A percentile compares a stretch with the other conserved stretches of the same genome.
phyloP scores from a whole-genome alignment of 305 asterid species.

The Solanum chacoense region DNA sequence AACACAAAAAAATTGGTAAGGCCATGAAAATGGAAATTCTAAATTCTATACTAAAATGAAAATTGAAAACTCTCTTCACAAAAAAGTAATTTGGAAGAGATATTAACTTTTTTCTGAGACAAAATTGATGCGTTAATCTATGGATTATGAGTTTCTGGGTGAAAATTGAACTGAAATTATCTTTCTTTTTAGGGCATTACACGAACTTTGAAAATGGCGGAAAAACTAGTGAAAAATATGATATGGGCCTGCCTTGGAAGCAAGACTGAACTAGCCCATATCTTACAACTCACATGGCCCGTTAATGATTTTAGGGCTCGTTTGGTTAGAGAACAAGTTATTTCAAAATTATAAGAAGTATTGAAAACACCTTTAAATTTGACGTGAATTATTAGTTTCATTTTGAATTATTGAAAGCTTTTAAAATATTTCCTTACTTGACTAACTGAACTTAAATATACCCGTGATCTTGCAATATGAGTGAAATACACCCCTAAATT shows the following conservation, averaged over 20 bases:
- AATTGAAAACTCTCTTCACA: not conserved
- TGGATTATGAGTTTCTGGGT: not conserved
- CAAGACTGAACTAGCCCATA: not conserved
- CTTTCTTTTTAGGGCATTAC: not conserved
- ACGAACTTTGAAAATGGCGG: not conserved
- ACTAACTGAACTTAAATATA: not conserved
- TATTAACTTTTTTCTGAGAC: not conserved
- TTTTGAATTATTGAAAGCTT: too few species aligned
- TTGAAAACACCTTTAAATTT: too few species aligned
- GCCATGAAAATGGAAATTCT: not conserved
- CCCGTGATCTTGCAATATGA: too few species aligned
- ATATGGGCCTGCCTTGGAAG: not conserved
- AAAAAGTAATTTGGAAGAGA: not conserved
- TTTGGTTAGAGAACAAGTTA: not conserved
- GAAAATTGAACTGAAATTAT: not conserved
- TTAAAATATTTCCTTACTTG: not conserved
- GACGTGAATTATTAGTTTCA: too few species aligned
- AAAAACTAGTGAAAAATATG: not conserved
- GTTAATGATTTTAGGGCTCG: not conserved
- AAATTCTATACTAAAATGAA: not conserved
- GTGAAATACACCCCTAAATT: too few species aligned
- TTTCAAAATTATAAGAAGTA: too few species aligned
- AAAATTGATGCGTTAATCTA: not conserved
- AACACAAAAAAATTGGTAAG: not conserved
- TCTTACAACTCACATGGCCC: not conserved